Base-by-base conservation (phyloP, 352 stramenopile genomes). In the Blastocystis sp. region DNA sequence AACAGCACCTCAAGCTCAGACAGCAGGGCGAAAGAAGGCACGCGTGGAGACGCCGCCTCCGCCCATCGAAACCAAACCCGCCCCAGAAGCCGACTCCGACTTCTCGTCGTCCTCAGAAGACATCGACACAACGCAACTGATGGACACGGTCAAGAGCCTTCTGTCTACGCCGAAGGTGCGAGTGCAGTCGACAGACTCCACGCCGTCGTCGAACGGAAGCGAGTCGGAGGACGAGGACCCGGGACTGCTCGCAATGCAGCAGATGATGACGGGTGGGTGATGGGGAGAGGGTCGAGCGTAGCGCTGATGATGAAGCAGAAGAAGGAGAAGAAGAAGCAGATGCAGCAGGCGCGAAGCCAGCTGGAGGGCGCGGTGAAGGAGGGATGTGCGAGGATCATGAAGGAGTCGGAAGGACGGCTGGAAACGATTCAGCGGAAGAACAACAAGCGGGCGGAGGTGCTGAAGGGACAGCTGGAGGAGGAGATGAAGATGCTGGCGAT, bases 291-390 rank as follows among this genome's bases (percentile, higher is more conserved):
- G 10, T 81, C 71, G 66, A 3, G 3, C 71, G 17, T 65, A 81
- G 71, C 71, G 21, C 71, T 81, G 24, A 45, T 81, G 17, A 7
- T 81, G n/a, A 45, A 81, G 60, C 71, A 81, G 45, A 81, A 81
- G 57, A 81, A 81, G 28, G 71, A 81, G 71, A 81, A 81, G 57
- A 63, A 64, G 57, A 57, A 54, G 42, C 71, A 63, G 38, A 60
- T 81, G 14, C 71, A 81, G 60, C 71, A 81, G 48, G 52, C 42
- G 19, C 71, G 43, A 59, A 17, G 60, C 24, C 71, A 81, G 71
- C 28, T 17, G 10, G 71, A 64, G 43, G 48, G 48, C 4, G n/a
- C 19, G 3, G 57, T 81, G n/a, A 45, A 54, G 24, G 71, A 14
- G 3, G 71, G 40, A 3, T 40, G 34, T 10, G 38, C 64, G 6